A percentile compares a stretch with the other conserved stretches of the same genome.
Evolutionary conservation across 2,329 filamentous ascomycete species (phyloP).

Genomic region (Colletotrichum caudatum): DNA sequence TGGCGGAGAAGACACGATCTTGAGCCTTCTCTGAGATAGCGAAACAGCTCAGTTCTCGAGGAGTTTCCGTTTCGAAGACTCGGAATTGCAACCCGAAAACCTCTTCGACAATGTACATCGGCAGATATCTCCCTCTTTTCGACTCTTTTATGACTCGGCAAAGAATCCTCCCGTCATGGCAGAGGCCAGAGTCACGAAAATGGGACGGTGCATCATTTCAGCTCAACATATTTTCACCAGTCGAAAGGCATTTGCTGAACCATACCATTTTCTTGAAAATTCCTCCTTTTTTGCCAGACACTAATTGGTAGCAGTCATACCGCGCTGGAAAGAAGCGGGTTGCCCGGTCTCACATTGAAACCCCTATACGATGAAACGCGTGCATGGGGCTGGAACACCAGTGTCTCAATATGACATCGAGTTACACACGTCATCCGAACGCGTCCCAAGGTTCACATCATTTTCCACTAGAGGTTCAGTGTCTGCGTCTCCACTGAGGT

Average conservation of each 20-base stretch:
- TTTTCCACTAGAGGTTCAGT: too few species aligned
- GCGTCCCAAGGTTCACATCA: neutral
- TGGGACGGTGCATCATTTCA: neutral
- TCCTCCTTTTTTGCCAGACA: neutral
- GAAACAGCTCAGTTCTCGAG: neutral
- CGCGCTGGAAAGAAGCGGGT: neutral
- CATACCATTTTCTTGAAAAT: neutral
- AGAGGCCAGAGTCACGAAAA: neutral
- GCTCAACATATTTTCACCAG: neutral
- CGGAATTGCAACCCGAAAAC: too few species aligned
- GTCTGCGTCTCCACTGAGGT: neutral
- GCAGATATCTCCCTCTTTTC: neutral
- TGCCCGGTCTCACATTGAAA: neutral
- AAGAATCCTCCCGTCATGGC: neutral
- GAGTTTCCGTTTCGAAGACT: neutral
- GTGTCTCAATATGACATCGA: neutral
- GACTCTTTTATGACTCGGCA: neutral
- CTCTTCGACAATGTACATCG: neutral
- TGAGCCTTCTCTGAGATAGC: constrained; percentile 24
- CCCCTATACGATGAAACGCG: constrained; percentile 14
- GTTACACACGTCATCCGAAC: constrained; percentile 6
- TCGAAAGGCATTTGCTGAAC: neutral
- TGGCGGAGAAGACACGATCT: constrained; percentile 14
- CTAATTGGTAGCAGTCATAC: neutral
- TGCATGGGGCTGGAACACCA: constrained; percentile 11